Evolutionary conservation across 2,329 filamentous ascomycete species (phyloP).

Genomic region (Chrysoporthe austroafricana): DNA sequence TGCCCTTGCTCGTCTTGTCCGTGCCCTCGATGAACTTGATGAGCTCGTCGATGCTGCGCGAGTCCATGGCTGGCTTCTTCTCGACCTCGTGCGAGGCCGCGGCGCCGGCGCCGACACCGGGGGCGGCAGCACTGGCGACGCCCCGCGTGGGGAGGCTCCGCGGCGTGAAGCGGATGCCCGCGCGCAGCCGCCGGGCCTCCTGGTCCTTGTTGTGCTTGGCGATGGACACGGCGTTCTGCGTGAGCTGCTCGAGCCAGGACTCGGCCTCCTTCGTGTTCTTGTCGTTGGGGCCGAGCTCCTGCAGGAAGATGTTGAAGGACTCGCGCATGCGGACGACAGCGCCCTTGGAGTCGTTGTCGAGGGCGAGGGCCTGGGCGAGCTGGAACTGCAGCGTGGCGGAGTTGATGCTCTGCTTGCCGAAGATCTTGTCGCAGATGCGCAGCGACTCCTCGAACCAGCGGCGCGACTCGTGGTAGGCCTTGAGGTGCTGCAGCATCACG

Average conservation of each 20-base stretch:
- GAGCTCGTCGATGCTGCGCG: constrained; percentile 88
- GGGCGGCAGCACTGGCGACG: constrained; percentile 50
- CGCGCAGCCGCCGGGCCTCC: constrained; percentile 72
- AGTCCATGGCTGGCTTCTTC: constrained; percentile 58
- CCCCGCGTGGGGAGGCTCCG: constrained; percentile 55
- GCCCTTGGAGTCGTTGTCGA: constrained; percentile 93
- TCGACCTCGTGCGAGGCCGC: constrained; percentile 32
- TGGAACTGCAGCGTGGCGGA: constrained; percentile 96
- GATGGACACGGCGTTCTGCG: constrained; percentile 91
- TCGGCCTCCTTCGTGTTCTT: constrained; percentile 98
- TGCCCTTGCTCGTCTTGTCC: constrained; percentile 54
- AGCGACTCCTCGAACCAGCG: constrained; percentile 97
- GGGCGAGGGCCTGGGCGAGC: constrained; percentile 88
- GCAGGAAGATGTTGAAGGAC: constrained; percentile 93
- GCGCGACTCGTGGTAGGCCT: constrained; percentile 91
- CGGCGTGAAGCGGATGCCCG: constrained; percentile 70
- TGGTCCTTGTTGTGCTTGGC: constrained; percentile 92
- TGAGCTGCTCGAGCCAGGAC: constrained; percentile 94
- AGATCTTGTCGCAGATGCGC: constrained; percentile 84
- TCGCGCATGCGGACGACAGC: constrained; percentile 94
- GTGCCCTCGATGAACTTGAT: constrained; percentile 91
- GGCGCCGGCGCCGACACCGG: constrained; percentile 34
- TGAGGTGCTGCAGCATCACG: constrained; percentile 96
- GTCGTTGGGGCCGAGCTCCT: constrained; percentile 83
- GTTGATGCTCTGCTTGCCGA: constrained; percentile 88